Base-by-base conservation (phyloP, 192 early-diverging fungal species). In the Podila clonocystis region DNA sequence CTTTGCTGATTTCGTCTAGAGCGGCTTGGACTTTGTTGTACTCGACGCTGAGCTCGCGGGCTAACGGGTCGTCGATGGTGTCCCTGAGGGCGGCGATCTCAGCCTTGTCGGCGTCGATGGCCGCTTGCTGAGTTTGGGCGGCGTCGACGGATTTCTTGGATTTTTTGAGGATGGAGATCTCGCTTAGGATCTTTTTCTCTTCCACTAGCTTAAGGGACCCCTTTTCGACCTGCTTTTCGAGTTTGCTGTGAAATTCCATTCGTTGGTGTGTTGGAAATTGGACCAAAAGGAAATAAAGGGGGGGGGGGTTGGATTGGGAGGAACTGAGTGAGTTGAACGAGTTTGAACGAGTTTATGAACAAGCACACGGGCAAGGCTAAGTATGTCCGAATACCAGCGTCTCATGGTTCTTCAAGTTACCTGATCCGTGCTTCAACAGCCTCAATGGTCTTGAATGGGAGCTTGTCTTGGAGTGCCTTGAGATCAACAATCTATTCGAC, bases 111-210 rank as follows among this genome's bases (percentile, higher is more conserved):
- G 71, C 82, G 73, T 90, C 82, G 67, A 90, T 82, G 58, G 85
- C 62, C 66, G 60, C 58, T 74, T 88, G 82, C 70, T 86, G 77
- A 67, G 77, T 69, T 84, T 90, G 75, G 34, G 83, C 69, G 15
- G 80, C 84, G 59, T 91, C 86, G 57, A 95, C 87, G 6, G 83
- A 65, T 58, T 94, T 92, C 58, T 90, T 89, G 29, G 83, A 83
- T 73, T 86, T 88, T 72, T 94, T 94, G 66, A 95, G 82, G 15
- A 73, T 73, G 31, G 87, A 92, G 48, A 94, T 92, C 73, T 96
- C 94, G 63, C 90, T 83, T 20, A 96, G 88, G 34, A 93, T 88
- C 83, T 87, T 88, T 73, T 95, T 95, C 85, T 98, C 96, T 45
- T 96, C 96, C 48, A 92, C 84, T 58, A 98, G 83, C 68, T 91